A percentile compares a stretch with the other conserved stretches of the same genome.
These are phyloP conservation scores for Citrus hindsii DNA, from an alignment of 345 rosid species.

Conservation along the genomic window DNA sequence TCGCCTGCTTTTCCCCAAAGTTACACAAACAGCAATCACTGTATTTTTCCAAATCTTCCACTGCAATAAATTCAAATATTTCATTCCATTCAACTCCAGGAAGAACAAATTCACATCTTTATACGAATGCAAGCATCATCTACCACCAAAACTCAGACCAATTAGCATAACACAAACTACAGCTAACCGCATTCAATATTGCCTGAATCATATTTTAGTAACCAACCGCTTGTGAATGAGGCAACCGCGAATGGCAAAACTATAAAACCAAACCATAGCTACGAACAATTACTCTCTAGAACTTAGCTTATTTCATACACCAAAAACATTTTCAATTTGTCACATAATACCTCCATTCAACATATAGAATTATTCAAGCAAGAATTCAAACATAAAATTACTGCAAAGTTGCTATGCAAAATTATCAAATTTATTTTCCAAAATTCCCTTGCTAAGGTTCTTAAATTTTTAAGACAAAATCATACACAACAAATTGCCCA, in stretches of 20 bases:
- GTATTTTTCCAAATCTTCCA: too few species aligned
- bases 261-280: not conserved
- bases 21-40: not conserved
- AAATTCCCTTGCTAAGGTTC: not conserved
- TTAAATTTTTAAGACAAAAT: not conserved
- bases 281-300: not conserved
- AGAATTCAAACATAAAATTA: not conserved
- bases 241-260: not conserved
- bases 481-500: not conserved
- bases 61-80: not conserved
- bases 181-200: not conserved
- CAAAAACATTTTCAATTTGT: not conserved
- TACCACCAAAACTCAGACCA: too few species aligned
- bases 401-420: not conserved
- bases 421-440: not conserved
- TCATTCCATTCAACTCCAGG: not conserved
- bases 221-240: not conserved
- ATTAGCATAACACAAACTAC: not conserved
- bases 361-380: too few species aligned
- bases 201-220: not conserved
- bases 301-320: not conserved
- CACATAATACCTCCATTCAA: not conserved
- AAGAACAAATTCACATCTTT: not conserved
- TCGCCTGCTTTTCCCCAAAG: not conserved
- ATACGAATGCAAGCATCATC: not conserved